These are phyloP conservation scores for Hamigera avellanea DNA, from an alignment of 495 filamentous ascomycete species.

Conservation along the genomic window DNA sequence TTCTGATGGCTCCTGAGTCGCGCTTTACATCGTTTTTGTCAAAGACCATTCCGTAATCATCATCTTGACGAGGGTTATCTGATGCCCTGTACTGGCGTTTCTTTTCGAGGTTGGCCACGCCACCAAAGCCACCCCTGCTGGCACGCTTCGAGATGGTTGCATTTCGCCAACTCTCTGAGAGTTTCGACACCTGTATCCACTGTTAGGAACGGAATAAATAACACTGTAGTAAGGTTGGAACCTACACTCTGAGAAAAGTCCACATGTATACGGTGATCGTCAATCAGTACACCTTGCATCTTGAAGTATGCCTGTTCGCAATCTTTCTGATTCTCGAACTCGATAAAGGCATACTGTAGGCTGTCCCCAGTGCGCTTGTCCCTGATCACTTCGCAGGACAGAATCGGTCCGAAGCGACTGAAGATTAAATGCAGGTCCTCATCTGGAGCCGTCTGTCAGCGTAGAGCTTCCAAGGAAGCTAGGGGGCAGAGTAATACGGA, in stretches of 20 bases:
- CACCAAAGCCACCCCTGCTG: slow-evolving; percentile 75
- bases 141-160: slow-evolving; percentile 77
- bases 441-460: slow-evolving; percentile 34
- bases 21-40: slow-evolving; percentile 49
- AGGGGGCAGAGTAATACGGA: slow-evolving; percentile 12
- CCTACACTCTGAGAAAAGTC: slow-evolving; percentile 93
- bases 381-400: slow-evolving; percentile 93
- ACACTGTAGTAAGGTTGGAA: slow-evolving; percentile 1
- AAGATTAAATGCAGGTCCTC: slow-evolving; percentile 93
- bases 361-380: slow-evolving; percentile 92
- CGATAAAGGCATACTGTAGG: slow-evolving; percentile 94
- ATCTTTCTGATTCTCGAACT: slow-evolving; percentile 83
- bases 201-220: slow-evolving; percentile 12
- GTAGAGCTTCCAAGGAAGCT: not conserved
- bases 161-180: slow-evolving; percentile 84
- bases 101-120: slow-evolving; percentile 75
- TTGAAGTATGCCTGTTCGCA: slow-evolving; percentile 97
- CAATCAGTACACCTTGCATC: slow-evolving; percentile 93
- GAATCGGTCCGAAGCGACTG: slow-evolving; percentile 88
- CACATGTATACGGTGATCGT: slow-evolving; percentile 95
- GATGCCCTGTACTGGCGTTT: slow-evolving; percentile 72
- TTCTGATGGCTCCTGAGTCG: not conserved
- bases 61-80: slow-evolving; percentile 40
- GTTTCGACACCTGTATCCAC: slow-evolving; percentile 50
- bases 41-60: slow-evolving; percentile 70